Conservation (phyloP, 306 rosid genomes). For the Corylus americana region DNA sequence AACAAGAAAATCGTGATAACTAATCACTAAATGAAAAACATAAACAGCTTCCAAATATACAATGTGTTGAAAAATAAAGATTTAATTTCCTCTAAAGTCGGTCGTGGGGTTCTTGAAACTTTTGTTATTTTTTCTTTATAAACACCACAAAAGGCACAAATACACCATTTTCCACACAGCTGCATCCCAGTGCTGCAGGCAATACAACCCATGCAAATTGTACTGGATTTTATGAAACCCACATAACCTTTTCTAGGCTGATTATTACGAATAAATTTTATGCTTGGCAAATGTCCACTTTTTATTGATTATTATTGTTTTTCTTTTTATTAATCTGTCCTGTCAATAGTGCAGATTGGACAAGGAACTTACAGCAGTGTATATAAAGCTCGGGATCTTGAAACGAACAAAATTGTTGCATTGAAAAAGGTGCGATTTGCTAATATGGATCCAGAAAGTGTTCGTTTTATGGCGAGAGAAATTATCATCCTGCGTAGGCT, state of each 20-base stretch:
- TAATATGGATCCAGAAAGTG: conserved; percentile 86
- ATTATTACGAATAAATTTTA: background rate
- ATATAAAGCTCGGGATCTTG: conserved; percentile 78
- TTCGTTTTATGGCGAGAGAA: conserved; percentile 86
- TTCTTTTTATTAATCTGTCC: background rate
- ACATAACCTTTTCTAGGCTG: background rate
- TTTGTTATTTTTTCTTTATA: too few species aligned
- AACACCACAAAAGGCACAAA: too few species aligned
- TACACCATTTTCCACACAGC: too few species aligned
- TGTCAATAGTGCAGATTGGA: conserved; percentile 56
- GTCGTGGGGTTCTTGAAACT: too few species aligned
- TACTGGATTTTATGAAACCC: background rate
- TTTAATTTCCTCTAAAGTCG: too few species aligned
- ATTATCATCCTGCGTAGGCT: conserved; percentile 67
- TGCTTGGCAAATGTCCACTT: background rate
- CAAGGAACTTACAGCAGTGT: conserved; percentile 95
- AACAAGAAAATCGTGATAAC: too few species aligned
- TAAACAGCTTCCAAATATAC: too few species aligned
- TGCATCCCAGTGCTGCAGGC: too few species aligned
- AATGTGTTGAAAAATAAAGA: too few species aligned
- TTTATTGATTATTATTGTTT: background rate
- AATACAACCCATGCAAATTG: background rate
- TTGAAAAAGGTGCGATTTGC: conserved; percentile 85
- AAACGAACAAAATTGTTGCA: conserved; percentile 73
- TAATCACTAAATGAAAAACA: too few species aligned